Evolutionary conservation across 75 land plant species (phyloP).

Genomic region (Isoetes taiwanensis): DNA sequence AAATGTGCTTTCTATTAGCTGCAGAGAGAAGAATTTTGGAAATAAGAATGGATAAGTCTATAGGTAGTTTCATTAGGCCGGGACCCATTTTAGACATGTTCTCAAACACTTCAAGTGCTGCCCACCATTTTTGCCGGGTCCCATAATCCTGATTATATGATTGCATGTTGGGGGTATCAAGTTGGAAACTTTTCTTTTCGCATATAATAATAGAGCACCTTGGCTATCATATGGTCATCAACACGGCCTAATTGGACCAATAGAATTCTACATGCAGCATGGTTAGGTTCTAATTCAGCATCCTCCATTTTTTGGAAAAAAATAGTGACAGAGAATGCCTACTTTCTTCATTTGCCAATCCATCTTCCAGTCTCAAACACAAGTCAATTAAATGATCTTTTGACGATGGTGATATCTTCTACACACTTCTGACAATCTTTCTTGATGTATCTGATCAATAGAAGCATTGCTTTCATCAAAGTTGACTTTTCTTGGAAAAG

Average conservation of each 20-base stretch:
- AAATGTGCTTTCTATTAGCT: slow-evolving; percentile 48
- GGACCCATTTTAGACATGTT: slow-evolving; percentile 56
- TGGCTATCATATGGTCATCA: slow-evolving; percentile 36
- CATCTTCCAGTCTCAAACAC: slow-evolving; percentile 18
- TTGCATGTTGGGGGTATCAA: slow-evolving; percentile 54
- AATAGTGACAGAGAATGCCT: slow-evolving; percentile 26
- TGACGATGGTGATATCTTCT: slow-evolving; percentile 8
- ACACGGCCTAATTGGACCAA: slow-evolving; percentile 50
- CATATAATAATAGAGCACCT: slow-evolving; percentile 39
- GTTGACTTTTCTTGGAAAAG: not conserved
- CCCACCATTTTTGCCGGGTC: slow-evolving; percentile 85
- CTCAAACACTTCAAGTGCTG: slow-evolving; percentile 73
- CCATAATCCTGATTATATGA: slow-evolving; percentile 65
- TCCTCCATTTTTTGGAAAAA: slow-evolving; percentile 31
- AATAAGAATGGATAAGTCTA: slow-evolving; percentile 47
- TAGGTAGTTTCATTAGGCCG: slow-evolving; percentile 52
- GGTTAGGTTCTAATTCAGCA: slow-evolving; percentile 15
- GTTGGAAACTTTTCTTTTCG: slow-evolving; percentile 29
- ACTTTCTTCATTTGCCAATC: slow-evolving; percentile 35
- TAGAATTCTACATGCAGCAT: slow-evolving; percentile 35
- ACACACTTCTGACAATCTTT: slow-evolving; percentile 1
- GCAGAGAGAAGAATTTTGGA: slow-evolving; percentile 44
- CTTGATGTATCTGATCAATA: no score
- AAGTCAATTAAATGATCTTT: not conserved
- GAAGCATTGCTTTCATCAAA: no score